Conservation (phyloP, 2,329 filamentous ascomycete species). For the Chaetoscypha palmicola region DNA sequence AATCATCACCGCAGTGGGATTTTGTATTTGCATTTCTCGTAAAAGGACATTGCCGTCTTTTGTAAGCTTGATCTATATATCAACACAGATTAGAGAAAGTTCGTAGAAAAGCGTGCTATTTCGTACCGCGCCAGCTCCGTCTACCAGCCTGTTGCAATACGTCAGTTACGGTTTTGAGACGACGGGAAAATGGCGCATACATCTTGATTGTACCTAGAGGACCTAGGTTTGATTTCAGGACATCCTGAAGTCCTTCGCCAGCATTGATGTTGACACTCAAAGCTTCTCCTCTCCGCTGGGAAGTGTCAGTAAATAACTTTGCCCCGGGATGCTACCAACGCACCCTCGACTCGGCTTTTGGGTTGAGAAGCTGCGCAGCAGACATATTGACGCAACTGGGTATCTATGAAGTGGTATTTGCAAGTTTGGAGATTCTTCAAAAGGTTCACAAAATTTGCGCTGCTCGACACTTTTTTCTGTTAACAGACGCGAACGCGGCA, state of each 20-base stretch:
- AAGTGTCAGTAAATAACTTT: slow-evolving; percentile 27
- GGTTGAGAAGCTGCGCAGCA: slow-evolving; percentile 95
- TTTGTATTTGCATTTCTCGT: slow-evolving; percentile 88
- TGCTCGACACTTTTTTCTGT: slow-evolving; percentile 20
- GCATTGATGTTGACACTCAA: slow-evolving; percentile 94
- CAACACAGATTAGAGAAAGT: slow-evolving; percentile 21
- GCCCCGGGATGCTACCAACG: slow-evolving; percentile 33
- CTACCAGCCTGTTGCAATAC: slow-evolving; percentile 48
- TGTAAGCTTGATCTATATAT: slow-evolving; percentile 82
- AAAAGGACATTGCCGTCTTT: slow-evolving; percentile 92
- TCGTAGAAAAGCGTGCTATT: slow-evolving; percentile 2
- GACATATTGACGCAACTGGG: slow-evolving; percentile 57
- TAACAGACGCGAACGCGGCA: slow-evolving; percentile 18
- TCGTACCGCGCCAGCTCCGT: slow-evolving; percentile 61
- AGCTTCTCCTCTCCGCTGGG: slow-evolving; percentile 90
- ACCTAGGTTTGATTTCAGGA: slow-evolving; percentile 92
- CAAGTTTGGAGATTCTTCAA: slow-evolving; percentile 6
- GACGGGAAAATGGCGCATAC: slow-evolving; percentile 38
- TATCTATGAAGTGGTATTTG: slow-evolving; percentile 10
- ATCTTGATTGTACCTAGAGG: slow-evolving; percentile 95
- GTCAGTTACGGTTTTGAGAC: slow-evolving; percentile 20
- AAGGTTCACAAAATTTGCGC: slow-evolving; percentile 10
- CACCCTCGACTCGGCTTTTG: slow-evolving; percentile 96
- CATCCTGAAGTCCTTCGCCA: slow-evolving; percentile 87
- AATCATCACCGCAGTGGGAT: slow-evolving; percentile 88